Base-by-base conservation (phyloP, 2,329 filamentous ascomycete species). In the Davidsoniella neocaledoniae region DNA sequence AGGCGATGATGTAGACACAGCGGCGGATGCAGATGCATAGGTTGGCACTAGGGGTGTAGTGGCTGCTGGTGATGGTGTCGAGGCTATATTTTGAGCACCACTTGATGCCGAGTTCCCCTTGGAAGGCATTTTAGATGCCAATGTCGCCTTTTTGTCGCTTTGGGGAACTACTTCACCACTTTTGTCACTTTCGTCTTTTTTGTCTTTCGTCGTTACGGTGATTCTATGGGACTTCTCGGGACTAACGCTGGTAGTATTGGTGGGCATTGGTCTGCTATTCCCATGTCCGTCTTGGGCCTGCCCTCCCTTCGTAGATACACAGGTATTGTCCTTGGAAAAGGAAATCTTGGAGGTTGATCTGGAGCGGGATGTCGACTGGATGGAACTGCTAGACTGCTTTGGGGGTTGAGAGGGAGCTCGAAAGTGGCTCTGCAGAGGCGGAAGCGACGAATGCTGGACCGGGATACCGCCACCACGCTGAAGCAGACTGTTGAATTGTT, bases 401-500 rank as follows among this genome's bases (percentile, higher is more conserved):
- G 33, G 16, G 14, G 10, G 26, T 17, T 38, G 36, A 16, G 33
- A 25, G 33, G n/a, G 9, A 33, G 33, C 37, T 33, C 43, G 33
- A 41, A 38, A 41, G n/a, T 43, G 42, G 44, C 44, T 36, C 44
- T 39, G n/a, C 17, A 25, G 46, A 40, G 19, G 8, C 14, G 26
- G 19, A 9, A n/a, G 44, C 54, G 76, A 68, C 52, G 75, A 72
- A 54, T 57, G 54, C 53, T 70, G 64, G 53, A 72, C 68, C 58
- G 77, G 74, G 53, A 78, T 63, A 57, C 74, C 72, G 57, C 72
- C 72, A 62, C 64, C 69, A 59, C 74, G 66, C 51, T 72, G 74
- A 56, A 81, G 71, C 60, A 81, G 74, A 59, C 73, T 74, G 62
- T 80, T 81, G 68, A 81, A 81, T 57, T 79, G 71, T 47, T 76